phyloP scores from a whole-genome alignment of 2,329 filamentous ascomycete species.

The Aureobasidium sp. region DNA sequence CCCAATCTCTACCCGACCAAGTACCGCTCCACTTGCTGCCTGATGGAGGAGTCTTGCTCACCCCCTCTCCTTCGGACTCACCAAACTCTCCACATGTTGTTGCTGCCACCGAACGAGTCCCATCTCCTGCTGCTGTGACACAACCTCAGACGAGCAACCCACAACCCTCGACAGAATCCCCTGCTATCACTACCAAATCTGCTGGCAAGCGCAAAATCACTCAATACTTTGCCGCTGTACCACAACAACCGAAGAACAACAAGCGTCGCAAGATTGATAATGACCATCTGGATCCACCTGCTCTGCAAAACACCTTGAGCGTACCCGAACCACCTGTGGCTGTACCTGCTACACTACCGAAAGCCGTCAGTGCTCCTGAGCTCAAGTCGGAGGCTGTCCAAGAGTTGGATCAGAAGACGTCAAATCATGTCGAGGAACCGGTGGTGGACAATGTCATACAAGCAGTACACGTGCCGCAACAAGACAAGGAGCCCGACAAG shows the following conservation, averaged over 20 bases:
- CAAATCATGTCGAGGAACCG: neutral
- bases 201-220: slow-evolving; percentile 5
- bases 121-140: neutral
- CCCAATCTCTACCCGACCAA: neutral
- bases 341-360: neutral
- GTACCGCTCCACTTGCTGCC: neutral
- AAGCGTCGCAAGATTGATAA: slow-evolving; percentile 6
- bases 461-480: neutral
- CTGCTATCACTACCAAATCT: neutral
- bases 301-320: neutral
- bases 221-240: neutral
- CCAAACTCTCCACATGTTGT: neutral
- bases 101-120: neutral
- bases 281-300: neutral
- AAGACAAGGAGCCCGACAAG: neutral
- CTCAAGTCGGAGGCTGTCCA: neutral
- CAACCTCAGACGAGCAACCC: neutral
- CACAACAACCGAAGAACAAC: neutral
- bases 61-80: slow-evolving; percentile 1
- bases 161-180: neutral
- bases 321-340: neutral
- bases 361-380: neutral
- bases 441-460: neutral
- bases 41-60: slow-evolving; percentile 2
- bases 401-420: neutral